Base-by-base conservation (phyloP, 2,329 filamentous ascomycete genomes). In the Aspergillus pseudoglaucus region DNA sequence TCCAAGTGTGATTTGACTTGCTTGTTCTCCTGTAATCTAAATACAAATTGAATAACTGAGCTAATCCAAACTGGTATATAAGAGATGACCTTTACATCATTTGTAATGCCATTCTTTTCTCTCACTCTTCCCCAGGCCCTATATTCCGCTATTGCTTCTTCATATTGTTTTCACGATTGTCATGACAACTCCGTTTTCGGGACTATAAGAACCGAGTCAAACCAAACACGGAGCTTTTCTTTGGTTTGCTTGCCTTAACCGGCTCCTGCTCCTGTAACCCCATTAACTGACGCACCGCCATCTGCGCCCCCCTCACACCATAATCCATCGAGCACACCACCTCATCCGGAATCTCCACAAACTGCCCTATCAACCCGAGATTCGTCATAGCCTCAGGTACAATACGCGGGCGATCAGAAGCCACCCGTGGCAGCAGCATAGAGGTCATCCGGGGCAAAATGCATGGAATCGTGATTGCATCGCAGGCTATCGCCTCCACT, bases 401-500 rank as follows among this genome's bases (percentile, higher is more conserved):
- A 0, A 72, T 61, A n/a, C 57, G 48, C 3, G 71, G 71, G 2
- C 72, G 63, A 55, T 73, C 69, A 3, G 60, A 62, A 1, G 47
- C 25, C 6, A 60, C 54, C 10, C 70, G 62, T 2, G 66, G 58
- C 37, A 73, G 53, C 47, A 73, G 65, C 32, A 66, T 61, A 5
- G 65, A 56, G 4, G 68, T 69, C 48, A 66, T 64, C 32, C 68
- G 67, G 18, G 72, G 71, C 63, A 72, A 66, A 51, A 71, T 60
- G 45, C 63, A 64, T 2, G 70, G 72, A 23, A 69, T 64, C 6
- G 59, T 66, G 8, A 62, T 60, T 1, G 65, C 53, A 14, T 59
- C 51, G 2, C 56, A 49, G 6, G 66, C 47, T 35, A 63, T 59
- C 2, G 57, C 48, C 9, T 66, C 59, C 2, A 50, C 22, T 1